Evolutionary conservation across 1,139 yeast genomes (phyloP).

Genomic region (Suhomyces atakaporum): DNA sequence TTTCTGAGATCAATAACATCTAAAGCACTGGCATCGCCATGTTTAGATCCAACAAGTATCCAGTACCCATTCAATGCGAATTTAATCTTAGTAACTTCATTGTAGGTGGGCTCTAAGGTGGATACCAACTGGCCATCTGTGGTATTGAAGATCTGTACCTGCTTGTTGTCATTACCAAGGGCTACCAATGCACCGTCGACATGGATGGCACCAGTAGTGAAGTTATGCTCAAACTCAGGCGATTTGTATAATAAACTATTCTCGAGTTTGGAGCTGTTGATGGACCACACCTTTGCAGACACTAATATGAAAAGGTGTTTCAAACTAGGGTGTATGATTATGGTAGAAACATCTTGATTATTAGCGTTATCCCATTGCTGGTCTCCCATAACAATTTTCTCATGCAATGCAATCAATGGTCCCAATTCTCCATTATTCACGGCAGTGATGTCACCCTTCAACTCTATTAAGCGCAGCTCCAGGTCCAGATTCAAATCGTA

Average conservation of each 20-base stretch:
- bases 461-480: slow-evolving; percentile 4
- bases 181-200: slow-evolving; percentile 68
- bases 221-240: slow-evolving; percentile 9
- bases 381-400: slow-evolving; percentile 20
- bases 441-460: slow-evolving; percentile 3
- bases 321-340: slow-evolving; percentile 39
- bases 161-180: slow-evolving; percentile 41
- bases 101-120: slow-evolving; percentile 29
- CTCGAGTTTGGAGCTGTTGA: slow-evolving; percentile 23
- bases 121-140: slow-evolving; percentile 43
- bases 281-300: slow-evolving; percentile 31
- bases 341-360: slow-evolving; percentile 17
- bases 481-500: slow-evolving; percentile 7
- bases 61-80: slow-evolving; percentile 77
- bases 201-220: slow-evolving; percentile 50
- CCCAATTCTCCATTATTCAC: slow-evolving; percentile 5
- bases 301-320: slow-evolving; percentile 30
- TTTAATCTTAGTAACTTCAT: slow-evolving; percentile 36
- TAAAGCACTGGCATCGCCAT: slow-evolving; percentile 24
- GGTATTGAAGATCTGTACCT: slow-evolving; percentile 46
- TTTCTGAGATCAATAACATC: slow-evolving; percentile 63
- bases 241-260: slow-evolving; percentile 10
- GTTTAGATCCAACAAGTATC: slow-evolving; percentile 36
- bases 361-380: slow-evolving; percentile 7
- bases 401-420: slow-evolving; percentile 24